phyloP scores from a whole-genome alignment of 306 rosid species.

The Citrullus colocynthis region DNA sequence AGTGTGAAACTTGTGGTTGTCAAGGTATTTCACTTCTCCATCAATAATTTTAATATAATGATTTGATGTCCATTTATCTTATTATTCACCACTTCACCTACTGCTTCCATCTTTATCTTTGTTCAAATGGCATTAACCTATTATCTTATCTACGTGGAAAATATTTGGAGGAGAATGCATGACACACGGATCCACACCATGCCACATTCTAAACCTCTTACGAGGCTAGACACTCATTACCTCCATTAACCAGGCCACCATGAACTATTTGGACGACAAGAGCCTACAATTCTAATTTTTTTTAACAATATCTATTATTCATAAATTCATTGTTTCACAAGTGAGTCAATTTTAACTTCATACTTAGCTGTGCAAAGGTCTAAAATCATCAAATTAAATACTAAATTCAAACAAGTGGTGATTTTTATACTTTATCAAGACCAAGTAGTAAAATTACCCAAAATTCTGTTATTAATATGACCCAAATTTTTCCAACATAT shows the following conservation, averaged over 20 bases:
- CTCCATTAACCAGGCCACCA: not conserved
- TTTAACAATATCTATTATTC: not conserved
- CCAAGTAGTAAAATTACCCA: not conserved
- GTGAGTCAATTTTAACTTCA: not conserved
- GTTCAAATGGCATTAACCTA: not conserved
- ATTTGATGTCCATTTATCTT: not conserved
- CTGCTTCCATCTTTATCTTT: not conserved
- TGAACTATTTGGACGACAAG: not conserved
- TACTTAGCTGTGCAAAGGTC: not conserved
- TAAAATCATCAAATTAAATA: not conserved
- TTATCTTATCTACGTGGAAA: not conserved
- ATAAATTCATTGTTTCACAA: not conserved
- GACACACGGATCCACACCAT: not conserved
- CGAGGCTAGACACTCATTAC: not conserved
- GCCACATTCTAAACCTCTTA: not conserved
- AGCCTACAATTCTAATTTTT: not conserved
- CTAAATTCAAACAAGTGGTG: not conserved
- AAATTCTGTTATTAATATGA: not conserved
- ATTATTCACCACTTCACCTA: not conserved
- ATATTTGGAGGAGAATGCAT: not conserved
- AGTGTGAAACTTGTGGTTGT: conserved; percentile 51
- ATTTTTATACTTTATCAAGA: not conserved
- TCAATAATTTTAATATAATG: not conserved
- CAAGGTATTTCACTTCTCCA: conserved; percentile 38
- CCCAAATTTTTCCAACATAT: not conserved